Evolutionary conservation across 2,329 filamentous ascomycete species (phyloP), one percentile per base, ranked within the genome.

Genomic region (Ceratocystis harringtonii): DNA sequence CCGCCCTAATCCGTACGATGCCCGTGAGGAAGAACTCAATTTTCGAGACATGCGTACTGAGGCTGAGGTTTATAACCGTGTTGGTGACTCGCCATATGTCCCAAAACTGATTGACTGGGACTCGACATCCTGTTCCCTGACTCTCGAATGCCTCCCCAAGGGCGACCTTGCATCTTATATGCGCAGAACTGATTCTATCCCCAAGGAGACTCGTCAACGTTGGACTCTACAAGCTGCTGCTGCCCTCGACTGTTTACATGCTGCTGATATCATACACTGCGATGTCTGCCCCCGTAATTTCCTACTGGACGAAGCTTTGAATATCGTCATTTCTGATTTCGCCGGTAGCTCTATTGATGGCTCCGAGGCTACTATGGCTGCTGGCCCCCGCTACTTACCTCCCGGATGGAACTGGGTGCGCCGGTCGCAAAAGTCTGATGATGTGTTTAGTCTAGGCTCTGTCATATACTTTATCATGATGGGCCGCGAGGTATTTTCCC

Each of bases 251-350:
- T 69, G 74, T 55, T 65, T 77, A 36, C 76, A 78, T 70, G 70
- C 68, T 10, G 71, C 71, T 66, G 68, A 70, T n/a, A 71, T 76
- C 15, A 72, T 77, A 67, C 76, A 78, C 68, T 75, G 72, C 69
- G 74, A 78, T 68, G 69, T 77, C 36, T 72, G 73, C 68, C 74
- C 75, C 2, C 72, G 71, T 61, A 76, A 77, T 67, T 73, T 77
- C 63, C 70, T 77, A 0, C 68, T 77, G 19, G 73, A 76, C 67
- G 68, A 69, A 25, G 58, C 69, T 62, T 70, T 76, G 22, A 67
- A 73, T 66, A 70, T 76, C 65, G 71, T 71, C 64, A 74, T 78
- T 64, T 72, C 72, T 25, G 74, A 75, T 63, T 76, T 76, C 67
- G 69, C 71, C 57, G 74, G 74, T 55, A 73, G 73, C 5, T 71